Percentiles rank a stretch among this genome's conserved stretches.
These are phyloP conservation scores for Ramaria rubella DNA, from an alignment of 768 basidiomycete genomes.

Conservation along the genomic window DNA sequence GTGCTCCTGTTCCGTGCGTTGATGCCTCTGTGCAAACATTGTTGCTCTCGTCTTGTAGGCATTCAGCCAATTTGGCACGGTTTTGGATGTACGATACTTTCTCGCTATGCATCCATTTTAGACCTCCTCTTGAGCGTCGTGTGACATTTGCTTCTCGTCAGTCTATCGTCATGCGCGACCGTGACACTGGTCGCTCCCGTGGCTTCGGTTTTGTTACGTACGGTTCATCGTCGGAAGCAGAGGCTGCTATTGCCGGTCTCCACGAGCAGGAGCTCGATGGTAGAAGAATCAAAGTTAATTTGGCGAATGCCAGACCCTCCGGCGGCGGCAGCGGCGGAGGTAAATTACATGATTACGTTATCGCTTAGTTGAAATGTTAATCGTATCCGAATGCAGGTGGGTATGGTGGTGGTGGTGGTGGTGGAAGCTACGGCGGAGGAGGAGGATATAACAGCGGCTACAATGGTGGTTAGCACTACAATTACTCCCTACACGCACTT, in stretches of 20 bases:
- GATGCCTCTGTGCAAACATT: constrained; percentile 23
- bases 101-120: constrained; percentile 24
- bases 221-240: constrained; percentile 52
- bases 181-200: constrained; percentile 93
- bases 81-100: constrained; percentile 83
- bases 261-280: constrained; percentile 95
- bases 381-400: constrained; percentile 3
- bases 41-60: constrained; percentile 55
- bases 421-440: constrained; percentile 29
- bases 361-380: constrained; percentile 17
- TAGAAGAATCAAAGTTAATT: constrained; percentile 81
- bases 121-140: constrained; percentile 11
- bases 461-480: constrained; percentile 7
- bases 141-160: constrained; percentile 31
- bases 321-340: constrained; percentile 42
- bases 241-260: constrained; percentile 64
- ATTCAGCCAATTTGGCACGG: constrained; percentile 73
- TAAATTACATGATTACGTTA: constrained; percentile 21
- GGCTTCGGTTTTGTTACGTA: constrained; percentile 97
- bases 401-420: constrained; percentile 22
- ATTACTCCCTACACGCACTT: background rate
- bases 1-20: constrained; percentile 21
- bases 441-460: constrained; percentile 14
- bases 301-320: constrained; percentile 62
- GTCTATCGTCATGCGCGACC: constrained; percentile 98